Percentiles rank a stretch among this genome's conserved stretches.
These are phyloP conservation scores for Bodo saltans DNA, from an alignment of 78 protist genomes.

Conservation along the genomic window DNA sequence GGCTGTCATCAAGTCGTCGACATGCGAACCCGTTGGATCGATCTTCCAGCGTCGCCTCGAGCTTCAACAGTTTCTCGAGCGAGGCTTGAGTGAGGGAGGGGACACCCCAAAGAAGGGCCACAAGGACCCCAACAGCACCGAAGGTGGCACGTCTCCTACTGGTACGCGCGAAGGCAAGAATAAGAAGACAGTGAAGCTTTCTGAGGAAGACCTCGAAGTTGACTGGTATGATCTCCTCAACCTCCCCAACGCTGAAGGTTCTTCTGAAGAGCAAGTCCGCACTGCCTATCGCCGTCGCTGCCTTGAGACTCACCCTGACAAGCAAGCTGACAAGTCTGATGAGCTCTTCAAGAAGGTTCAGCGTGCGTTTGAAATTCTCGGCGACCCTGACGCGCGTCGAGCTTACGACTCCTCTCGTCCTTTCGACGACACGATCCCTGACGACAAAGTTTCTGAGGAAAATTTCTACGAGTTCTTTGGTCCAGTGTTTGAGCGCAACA, in stretches of 20 bases:
- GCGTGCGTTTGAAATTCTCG: conserved; percentile 65
- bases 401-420: conserved; percentile 71
- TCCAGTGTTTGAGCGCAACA: conserved; percentile 56
- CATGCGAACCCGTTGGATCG: no score
- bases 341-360: conserved; percentile 62
- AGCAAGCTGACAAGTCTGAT: conserved; percentile 41
- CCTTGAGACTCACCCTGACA: conserved; percentile 12
- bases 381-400: conserved; percentile 51
- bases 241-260: conserved; percentile 58
- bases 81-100: no score
- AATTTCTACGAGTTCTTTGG: conserved; percentile 50
- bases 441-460: neutral
- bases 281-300: conserved; percentile 25
- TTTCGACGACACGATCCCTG: conserved; percentile 72
- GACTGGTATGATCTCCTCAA: conserved; percentile 77
- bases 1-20: no score
- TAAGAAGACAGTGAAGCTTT: neutral
- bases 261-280: conserved; percentile 71
- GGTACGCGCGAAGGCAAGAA: neutral
- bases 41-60: no score
- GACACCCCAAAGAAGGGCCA: no score
- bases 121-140: no score
- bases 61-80: no score
- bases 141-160: neutral
- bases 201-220: conserved; percentile 5